These are phyloP conservation scores for Carex arenaria DNA, from an alignment of 202 grass and related monocot species.

Conservation along the genomic window DNA sequence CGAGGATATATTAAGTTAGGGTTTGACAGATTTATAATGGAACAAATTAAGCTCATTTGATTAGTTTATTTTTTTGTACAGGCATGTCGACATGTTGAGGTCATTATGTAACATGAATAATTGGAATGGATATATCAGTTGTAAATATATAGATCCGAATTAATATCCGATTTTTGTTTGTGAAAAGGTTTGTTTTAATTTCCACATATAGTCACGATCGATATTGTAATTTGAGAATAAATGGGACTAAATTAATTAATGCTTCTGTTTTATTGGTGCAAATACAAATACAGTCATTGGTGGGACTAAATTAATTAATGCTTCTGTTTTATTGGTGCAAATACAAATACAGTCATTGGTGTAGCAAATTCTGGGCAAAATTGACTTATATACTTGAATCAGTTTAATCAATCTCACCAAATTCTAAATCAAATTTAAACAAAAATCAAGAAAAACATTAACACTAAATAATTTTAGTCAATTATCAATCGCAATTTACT, in stretches of 20 bases:
- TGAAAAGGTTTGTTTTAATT: background rate
- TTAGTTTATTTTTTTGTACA: background rate
- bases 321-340: too few species aligned
- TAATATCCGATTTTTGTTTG: background rate
- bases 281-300: too few species aligned
- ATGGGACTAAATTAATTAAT: background rate
- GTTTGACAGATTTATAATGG: constrained; percentile 6
- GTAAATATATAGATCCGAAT: background rate
- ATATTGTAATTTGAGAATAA: background rate
- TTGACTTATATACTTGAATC: too few species aligned
- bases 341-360: too few species aligned
- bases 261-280: background rate
- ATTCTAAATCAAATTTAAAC: too few species aligned
- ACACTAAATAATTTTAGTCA: too few species aligned
- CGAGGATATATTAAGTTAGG: background rate
- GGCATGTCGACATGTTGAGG: constrained; percentile 17
- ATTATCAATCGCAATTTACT: too few species aligned
- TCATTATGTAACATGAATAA: constrained; percentile 2
- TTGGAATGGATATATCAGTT: background rate
- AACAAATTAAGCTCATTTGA: background rate
- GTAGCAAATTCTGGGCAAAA: too few species aligned
- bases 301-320: too few species aligned
- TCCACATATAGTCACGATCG: too few species aligned
- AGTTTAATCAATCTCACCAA: too few species aligned
- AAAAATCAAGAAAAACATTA: too few species aligned